Conservation (phyloP, 306 rosid species). For the Cucumis melo region DNA sequence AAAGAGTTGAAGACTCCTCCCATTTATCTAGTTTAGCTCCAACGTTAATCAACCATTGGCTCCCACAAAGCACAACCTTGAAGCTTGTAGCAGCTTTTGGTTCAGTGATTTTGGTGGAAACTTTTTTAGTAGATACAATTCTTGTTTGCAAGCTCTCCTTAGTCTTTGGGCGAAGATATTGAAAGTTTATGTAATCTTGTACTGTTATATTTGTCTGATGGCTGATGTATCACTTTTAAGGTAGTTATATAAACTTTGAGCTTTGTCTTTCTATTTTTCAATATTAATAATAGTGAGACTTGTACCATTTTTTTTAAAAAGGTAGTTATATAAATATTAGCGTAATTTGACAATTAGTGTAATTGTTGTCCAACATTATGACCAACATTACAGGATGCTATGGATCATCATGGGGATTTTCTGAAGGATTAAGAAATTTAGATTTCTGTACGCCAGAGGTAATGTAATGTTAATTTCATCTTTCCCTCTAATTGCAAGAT, state of each 20-base stretch:
- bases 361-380: not conserved
- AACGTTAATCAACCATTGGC: not conserved
- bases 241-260: not conserved
- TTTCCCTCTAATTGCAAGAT: not conserved
- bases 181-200: not conserved
- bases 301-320: not conserved
- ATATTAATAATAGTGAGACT: too few relatives aligned
- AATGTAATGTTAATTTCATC: constrained; percentile 20
- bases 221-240: not conserved
- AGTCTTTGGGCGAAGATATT: too few relatives aligned
- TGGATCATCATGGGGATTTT: constrained; percentile 36
- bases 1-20: not conserved
- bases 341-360: not conserved
- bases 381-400: constrained; percentile 31
- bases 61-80: not conserved
- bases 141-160: too few relatives aligned
- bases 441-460: constrained; percentile 95
- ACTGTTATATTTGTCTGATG: not conserved
- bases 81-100: not conserved
- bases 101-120: too few relatives aligned
- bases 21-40: not conserved
- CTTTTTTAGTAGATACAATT: too few relatives aligned
- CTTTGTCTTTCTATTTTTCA: too few relatives aligned
- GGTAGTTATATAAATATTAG: not conserved
- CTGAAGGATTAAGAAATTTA: constrained; percentile 51